phyloP scores from a whole-genome alignment of 108 stramenopile species.

The Cyclotella cryptica region DNA sequence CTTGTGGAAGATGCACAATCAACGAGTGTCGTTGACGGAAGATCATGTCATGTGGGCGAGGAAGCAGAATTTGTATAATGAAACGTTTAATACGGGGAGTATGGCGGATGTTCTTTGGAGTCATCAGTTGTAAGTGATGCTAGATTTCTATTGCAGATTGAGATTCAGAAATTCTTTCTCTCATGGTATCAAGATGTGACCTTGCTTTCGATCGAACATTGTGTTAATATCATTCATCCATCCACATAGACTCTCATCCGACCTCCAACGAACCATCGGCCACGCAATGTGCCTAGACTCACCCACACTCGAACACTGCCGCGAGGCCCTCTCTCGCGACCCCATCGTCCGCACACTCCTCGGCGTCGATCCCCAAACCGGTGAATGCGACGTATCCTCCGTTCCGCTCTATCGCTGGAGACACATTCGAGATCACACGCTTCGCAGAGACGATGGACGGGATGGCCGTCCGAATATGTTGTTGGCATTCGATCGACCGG shows the following conservation, averaged over 20 bases:
- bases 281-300: constrained; percentile 84
- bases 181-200: neutral
- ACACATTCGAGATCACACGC: constrained; percentile 84
- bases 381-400: constrained; percentile 46
- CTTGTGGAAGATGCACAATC: constrained; percentile 69
- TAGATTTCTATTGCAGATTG: neutral
- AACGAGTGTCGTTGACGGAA: constrained; percentile 70
- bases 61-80: constrained; percentile 87
- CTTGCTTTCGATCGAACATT: neutral
- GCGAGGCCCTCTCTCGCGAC: constrained; percentile 69
- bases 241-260: constrained; percentile 72
- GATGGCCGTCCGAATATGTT: constrained; percentile 73
- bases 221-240: neutral
- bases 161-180: neutral
- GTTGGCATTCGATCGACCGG: constrained; percentile 70
- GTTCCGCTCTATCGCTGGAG: constrained; percentile 83
- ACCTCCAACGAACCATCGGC: constrained; percentile 74
- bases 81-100: constrained; percentile 83
- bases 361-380: constrained; percentile 53
- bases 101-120: constrained; percentile 87
- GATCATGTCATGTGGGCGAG: constrained; percentile 91
- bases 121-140: constrained; percentile 77
- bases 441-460: constrained; percentile 81
- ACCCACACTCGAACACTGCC: constrained; percentile 64
- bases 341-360: constrained; percentile 71